Evolutionary conservation across 2,329 filamentous ascomycete species (phyloP).

Genomic region (Botryotinia narcissicola): DNA sequence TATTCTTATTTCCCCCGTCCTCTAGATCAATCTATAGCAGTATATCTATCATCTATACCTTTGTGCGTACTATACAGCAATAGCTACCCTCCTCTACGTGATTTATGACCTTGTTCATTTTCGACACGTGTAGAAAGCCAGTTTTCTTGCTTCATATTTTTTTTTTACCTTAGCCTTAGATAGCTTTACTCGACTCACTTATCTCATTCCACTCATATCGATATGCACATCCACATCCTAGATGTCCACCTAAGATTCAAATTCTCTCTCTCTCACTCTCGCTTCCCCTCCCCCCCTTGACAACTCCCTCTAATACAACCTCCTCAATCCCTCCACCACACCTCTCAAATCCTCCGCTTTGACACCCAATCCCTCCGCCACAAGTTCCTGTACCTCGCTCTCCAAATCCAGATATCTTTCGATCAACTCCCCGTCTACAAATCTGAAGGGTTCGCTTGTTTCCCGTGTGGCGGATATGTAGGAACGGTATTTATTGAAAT

Average conservation of each 20-base stretch:
- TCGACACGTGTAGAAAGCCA: neutral
- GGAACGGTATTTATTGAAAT: conserved; percentile 77
- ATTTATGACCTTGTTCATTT: neutral
- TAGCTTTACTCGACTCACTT: neutral
- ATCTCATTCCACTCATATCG: neutral
- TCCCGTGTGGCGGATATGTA: conserved; percentile 72
- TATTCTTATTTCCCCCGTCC: neutral
- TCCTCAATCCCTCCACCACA: conserved; percentile 60
- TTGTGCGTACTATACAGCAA: neutral
- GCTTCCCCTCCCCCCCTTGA: neutral
- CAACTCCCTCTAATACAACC: conserved; percentile 52
- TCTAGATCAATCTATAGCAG: neutral
- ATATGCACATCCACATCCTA: neutral
- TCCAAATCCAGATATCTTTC: conserved; percentile 77
- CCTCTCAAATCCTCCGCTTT: conserved; percentile 62
- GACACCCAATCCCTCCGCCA: conserved; percentile 56
- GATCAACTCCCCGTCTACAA: conserved; percentile 89
- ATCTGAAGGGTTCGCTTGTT: conserved; percentile 74
- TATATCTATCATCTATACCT: neutral
- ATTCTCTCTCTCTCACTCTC: no score
- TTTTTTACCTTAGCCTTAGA: neutral
- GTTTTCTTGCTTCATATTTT: neutral
- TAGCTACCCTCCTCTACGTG: neutral
- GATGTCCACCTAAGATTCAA: neutral
- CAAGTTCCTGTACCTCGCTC: conserved; percentile 53